Percentiles rank a stretch among this genome's conserved stretches.
Evolutionary conservation across 2,329 filamentous ascomycete genomes (phyloP).

Genomic region (Cytospora paraplurivora): DNA sequence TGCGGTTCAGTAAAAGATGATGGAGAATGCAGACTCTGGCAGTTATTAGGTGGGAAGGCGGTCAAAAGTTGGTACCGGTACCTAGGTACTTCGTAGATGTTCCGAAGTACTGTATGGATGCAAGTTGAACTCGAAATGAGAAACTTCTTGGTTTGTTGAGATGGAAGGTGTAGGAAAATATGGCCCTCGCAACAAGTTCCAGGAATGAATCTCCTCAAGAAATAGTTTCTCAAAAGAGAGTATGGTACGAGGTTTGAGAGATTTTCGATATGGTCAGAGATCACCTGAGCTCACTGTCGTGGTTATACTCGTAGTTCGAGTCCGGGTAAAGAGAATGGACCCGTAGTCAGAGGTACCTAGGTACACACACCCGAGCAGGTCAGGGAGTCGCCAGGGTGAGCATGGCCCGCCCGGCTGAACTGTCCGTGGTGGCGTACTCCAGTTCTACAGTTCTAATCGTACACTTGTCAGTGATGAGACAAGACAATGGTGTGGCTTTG

Average conservation of each 20-base stretch:
- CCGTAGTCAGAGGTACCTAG: no score
- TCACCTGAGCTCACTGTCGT: slow-evolving; percentile 2
- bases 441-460: neutral
- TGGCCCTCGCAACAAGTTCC: neutral
- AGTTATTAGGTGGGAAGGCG: slow-evolving; percentile 19
- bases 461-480: neutral
- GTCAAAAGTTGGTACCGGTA: slow-evolving; percentile 15
- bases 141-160: neutral
- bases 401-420: slow-evolving; percentile 14
- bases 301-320: neutral
- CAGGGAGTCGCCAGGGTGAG: slow-evolving; percentile 10
- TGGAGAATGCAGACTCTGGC: slow-evolving; percentile 12
- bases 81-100: neutral
- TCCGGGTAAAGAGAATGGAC: neutral
- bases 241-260: neutral
- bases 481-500: neutral
- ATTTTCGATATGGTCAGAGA: neutral
- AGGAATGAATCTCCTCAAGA: neutral
- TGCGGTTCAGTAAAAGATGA: slow-evolving; percentile 1
- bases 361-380: no score
- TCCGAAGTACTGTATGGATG: neutral
- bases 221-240: neutral
- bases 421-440: slow-evolving; percentile 3
- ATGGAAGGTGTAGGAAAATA: neutral
- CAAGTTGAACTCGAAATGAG: neutral